Base-by-base conservation (phyloP, 352 stramenopile genomes). In the Globisporangium heterothallicum region DNA sequence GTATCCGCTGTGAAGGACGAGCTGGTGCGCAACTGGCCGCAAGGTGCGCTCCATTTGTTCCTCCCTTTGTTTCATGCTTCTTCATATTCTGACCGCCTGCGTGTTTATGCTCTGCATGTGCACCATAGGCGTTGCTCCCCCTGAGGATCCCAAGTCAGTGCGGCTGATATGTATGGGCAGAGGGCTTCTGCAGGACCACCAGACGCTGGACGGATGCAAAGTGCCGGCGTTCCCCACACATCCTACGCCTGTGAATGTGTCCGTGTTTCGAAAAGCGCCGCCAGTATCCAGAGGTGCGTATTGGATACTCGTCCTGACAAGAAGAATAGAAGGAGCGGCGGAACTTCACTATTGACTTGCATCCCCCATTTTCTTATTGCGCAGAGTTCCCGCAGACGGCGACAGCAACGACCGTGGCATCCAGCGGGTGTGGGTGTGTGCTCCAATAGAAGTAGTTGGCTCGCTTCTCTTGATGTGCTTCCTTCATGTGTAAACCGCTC, bases 91-190 rank as follows among this genome's bases (percentile, higher is more conserved):
- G 16, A n/a, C 35, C 6, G 45, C 42, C 27, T 27, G 6, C 13
- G 9, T 43, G 6, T 21, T 21, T 41, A 5, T 49, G 49, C 43
- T 49, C 18, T n/a, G 42, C 16, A 4, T 42, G 21, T 6, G 42
- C 21, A n/a, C n/a, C n/a, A n/a, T 42, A 88, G 80, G 60, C 36
- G 64, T 91, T 44, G 35, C 68, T 14, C 64, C 74, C 7, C 62
- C 68, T 0, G 68, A 86, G 1, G 63, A 82, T 51, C 46, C 64
- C 47, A 87, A 81, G 57, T 71, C 72, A 56, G 68, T 98, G 45
- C 72, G 93, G 0, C 71, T 98, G 27, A 97, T 98, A 59, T 98
- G 93, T 56, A 98, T 98, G 93, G 93, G 93, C 6, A 87, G 94
- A 45, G 92, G 91, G 14, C 84, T 97, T 55, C 64, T 98, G 32